Evolutionary conservation across 2,329 filamentous ascomycete genomes (phyloP), one percentile per base, ranked within the genome.

Genomic region (Thermothelomyces thermophilus): DNA sequence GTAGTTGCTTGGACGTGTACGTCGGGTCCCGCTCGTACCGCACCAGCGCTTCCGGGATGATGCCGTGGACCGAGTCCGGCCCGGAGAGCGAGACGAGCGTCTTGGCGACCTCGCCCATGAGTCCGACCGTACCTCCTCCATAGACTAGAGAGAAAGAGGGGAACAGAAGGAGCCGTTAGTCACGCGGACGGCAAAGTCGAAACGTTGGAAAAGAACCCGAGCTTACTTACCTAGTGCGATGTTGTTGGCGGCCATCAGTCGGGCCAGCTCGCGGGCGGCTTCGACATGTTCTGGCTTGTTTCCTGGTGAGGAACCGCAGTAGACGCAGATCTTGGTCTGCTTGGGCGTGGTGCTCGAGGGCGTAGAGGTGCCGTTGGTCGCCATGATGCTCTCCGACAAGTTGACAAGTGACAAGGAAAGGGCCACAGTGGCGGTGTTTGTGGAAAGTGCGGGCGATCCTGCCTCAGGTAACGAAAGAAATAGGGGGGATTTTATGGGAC

Each of bases 91-190:
- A 76, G 58, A 94, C 89, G 24, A 98, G 82, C 0, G 88, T 90
- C 61, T 84, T 85, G 40, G 93, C 89, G 10, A 97, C 70, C 65
- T 96, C 90, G 64, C 93, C 93, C 93, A 98, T 98, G 40, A 98
- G 78, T 9, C 93, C 93, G 33, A 89, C 82, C 2, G 91, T 97
- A 63, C 93, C 93, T 59, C 93, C 93, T 59, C 93, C 93, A 68
- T 97, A 98, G 57, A 97, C 90, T 81, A 40, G 40, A 53, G 56
- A 43, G 56, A 51, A 14, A 11, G 17, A 11, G 16, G 41, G 44
- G 28, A 26, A 42, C n/a, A n/a, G n/a, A n/a, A n/a, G n/a, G n/a
- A 20, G 16, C 9, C 42, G 44, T 62, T 49, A 53, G 46, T 35
- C 13, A 11, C 3, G 3, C 3, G 2, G 16, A 2, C 34, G 19